A percentile compares a stretch with the other conserved stretches of the same genome.
Conservation (phyloP, 768 basidiomycete species). For the Leccinum subtestaceum region DNA sequence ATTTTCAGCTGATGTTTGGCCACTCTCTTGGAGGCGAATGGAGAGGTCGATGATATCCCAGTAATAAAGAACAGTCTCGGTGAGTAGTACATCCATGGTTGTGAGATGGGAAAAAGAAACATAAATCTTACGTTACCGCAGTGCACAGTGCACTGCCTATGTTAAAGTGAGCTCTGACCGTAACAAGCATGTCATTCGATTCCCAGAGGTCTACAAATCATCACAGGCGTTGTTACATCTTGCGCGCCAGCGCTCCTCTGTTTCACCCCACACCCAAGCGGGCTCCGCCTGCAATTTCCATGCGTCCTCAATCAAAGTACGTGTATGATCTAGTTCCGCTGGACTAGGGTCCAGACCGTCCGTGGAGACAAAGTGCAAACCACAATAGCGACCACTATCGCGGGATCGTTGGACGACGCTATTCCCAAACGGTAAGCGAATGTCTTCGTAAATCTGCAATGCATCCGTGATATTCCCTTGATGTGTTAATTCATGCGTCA, state of each 20-base stretch:
- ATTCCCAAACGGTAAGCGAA: conserved; percentile 32
- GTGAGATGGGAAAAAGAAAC: not conserved
- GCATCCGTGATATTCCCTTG: conserved; percentile 24
- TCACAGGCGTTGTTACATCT: not conserved
- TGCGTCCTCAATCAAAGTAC: conserved; percentile 13
- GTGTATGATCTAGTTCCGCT: conserved; percentile 9
- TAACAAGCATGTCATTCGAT: too few relatives aligned
- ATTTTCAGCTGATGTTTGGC: not conserved
- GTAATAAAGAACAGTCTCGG: not conserved
- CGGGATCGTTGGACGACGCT: conserved; percentile 17
- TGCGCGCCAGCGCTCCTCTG: conserved; percentile 11
- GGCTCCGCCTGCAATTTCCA: conserved; percentile 20
- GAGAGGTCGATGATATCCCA: not conserved
- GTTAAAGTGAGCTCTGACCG: too few relatives aligned
- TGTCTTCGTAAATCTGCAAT: conserved; percentile 31
- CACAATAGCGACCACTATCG: conserved; percentile 23
- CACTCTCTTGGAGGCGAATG: not conserved
- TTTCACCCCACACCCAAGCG: conserved; percentile 8
- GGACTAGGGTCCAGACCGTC: conserved; percentile 2
- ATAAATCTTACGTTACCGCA: too few relatives aligned
- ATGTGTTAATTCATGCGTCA: conserved; percentile 24
- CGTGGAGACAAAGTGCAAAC: conserved; percentile 9
- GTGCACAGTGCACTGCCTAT: too few relatives aligned
- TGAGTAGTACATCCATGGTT: not conserved
- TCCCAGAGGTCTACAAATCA: too few relatives aligned